Conservation (phyloP, 106 monocot species). For the Apostasia ramifera region DNA sequence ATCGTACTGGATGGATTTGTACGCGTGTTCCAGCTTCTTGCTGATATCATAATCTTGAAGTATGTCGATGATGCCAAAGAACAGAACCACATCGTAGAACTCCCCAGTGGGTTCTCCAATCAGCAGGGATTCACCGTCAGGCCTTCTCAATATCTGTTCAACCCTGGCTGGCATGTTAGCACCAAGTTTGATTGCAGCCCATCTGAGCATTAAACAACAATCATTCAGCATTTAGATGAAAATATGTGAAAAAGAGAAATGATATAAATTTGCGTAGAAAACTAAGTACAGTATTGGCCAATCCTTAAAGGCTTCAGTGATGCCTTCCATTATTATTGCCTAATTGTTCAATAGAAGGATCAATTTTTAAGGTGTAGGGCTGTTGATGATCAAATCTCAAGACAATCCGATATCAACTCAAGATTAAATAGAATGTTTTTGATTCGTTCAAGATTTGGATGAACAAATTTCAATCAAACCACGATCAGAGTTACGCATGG, state of each 20-base stretch:
- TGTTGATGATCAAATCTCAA: too few species aligned
- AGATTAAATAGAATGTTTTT: too few species aligned
- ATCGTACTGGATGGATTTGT: conserved; percentile 82
- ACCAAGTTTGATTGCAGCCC: conserved; percentile 49
- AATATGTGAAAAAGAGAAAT: too few species aligned
- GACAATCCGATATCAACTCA: too few species aligned
- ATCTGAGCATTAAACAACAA: conserved; percentile 15
- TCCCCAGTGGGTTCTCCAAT: conserved; percentile 65
- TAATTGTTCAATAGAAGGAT: too few species aligned
- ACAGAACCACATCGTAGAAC: conserved; percentile 51
- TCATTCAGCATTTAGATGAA: too few species aligned
- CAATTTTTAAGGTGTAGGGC: too few species aligned
- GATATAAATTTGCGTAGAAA: not conserved
- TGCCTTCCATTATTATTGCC: too few species aligned
- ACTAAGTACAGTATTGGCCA: not conserved
- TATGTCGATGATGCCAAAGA: conserved; percentile 92
- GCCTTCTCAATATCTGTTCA: conserved; percentile 32
- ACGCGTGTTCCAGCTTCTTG: conserved; percentile 82
- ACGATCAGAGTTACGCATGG: too few species aligned
- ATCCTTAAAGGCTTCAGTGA: too few species aligned
- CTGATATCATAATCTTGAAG: conserved; percentile 89
- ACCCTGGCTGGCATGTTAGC: conserved; percentile 68
- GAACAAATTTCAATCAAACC: too few species aligned
- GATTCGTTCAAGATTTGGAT: too few species aligned
- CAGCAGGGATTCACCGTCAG: conserved; percentile 29